Evolutionary conservation across 73 alveolate species (phyloP), one percentile per base, ranked within the genome.

Genomic region (Durusdinium trenchii): DNA sequence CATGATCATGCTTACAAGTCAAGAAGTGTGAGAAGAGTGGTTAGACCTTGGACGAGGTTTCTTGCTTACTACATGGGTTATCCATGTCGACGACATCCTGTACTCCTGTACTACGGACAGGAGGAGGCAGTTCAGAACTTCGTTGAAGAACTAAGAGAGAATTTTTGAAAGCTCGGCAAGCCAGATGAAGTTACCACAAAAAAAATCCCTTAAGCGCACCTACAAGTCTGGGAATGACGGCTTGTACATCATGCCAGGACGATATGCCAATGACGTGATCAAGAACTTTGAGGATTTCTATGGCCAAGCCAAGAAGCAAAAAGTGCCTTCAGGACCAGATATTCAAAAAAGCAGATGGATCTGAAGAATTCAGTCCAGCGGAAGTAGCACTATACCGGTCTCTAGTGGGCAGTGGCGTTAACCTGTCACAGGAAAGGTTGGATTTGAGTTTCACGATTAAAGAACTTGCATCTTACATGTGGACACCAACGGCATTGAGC

Each of bases 31-130:
- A n/a, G n/a, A n/a, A n/a, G n/a, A n/a, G n/a, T n/a, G n/a, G n/a
- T n/a, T n/a, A n/a, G n/a, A n/a, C n/a, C n/a, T n/a, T n/a, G n/a
- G n/a, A n/a, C n/a, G n/a, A n/a, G n/a, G n/a, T n/a, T n/a, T n/a
- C n/a, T n/a, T n/a, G n/a, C n/a, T n/a, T n/a, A n/a, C n/a, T n/a
- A n/a, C n/a, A n/a, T n/a, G n/a, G n/a, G n/a, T n/a, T n/a, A n/a
- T 73, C 38, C 84, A 73, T 73, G 84, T 73, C 28, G 84, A 73
- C 36, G 84, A 73, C 28, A n/a, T 73, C 51, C 6, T 73, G 84
- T n/a, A n/a, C n/a, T n/a, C n/a, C n/a, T n/a, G n/a, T n/a, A 36
- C 36, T 12, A n/a, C 7, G 84, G 84, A 51, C 35, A 35, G 16
- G 32, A 73, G 52, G 38, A 32, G 38, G 20, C 38, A 38, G 46